phyloP scores from a whole-genome alignment of 352 stramenopile species.

The Phytophthora sp. region DNA sequence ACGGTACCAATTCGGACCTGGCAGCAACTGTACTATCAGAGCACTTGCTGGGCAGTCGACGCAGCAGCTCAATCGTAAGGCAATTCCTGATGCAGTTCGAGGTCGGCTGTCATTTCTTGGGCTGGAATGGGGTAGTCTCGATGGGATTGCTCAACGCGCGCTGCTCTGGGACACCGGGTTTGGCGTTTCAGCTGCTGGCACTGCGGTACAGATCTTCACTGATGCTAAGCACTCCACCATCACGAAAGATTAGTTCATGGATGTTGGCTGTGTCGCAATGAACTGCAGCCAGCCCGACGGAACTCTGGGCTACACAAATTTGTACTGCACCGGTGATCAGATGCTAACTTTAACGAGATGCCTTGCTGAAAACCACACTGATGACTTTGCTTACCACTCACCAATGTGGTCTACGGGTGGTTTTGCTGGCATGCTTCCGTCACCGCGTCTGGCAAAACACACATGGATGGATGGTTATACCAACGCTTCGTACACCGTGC shows the following conservation, averaged over 20 bases:
- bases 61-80: background rate
- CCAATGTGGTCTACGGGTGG: conserved; percentile 5
- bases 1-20: conserved; percentile 26
- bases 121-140: background rate
- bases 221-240: background rate
- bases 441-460: no score
- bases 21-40: conserved; percentile 28
- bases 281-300: conserved; percentile 7
- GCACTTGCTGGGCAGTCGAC: background rate
- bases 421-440: no score
- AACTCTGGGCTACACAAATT: background rate
- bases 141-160: conserved; percentile 11
- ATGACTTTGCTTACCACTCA: background rate
- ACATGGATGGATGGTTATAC: no score
- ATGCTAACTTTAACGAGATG: background rate
- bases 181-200: background rate
- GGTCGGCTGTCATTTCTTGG: background rate
- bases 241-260: background rate
- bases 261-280: background rate
- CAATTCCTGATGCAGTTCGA: background rate
- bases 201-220: background rate
- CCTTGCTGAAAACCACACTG: background rate
- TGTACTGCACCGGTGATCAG: background rate
- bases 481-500: no score
- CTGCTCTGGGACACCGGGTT: conserved; percentile 20